Evolutionary conservation across 192 early-diverging fungal species (phyloP).

Genomic region (Helicostylum pulchrum): DNA sequence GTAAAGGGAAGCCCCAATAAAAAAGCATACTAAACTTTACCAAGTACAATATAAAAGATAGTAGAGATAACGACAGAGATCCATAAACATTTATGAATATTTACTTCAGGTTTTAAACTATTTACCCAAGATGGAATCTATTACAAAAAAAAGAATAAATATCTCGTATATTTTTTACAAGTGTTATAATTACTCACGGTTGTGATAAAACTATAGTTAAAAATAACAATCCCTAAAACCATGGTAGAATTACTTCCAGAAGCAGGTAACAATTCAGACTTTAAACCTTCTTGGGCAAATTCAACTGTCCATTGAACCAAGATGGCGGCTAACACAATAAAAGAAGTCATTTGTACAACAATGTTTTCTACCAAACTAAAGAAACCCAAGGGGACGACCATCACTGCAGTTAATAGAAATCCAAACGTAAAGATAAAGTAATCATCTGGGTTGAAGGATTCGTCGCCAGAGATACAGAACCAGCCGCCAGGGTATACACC

Average conservation of each 20-base stretch:
- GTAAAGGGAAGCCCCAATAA: background rate
- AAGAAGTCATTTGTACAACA: constrained; percentile 58
- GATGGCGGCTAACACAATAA: constrained; percentile 48
- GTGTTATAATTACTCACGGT: constrained; percentile 35
- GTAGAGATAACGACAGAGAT: constrained; percentile 47
- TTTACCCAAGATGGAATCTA: constrained; percentile 33
- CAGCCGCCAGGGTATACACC: constrained; percentile 55
- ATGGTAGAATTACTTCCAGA: constrained; percentile 47
- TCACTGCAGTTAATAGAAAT: constrained; percentile 42
- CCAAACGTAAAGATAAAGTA: constrained; percentile 62
- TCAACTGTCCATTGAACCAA: constrained; percentile 59
- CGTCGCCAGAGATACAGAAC: constrained; percentile 55
- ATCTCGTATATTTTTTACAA: background rate
- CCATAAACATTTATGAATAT: constrained; percentile 58
- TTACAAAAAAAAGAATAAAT: background rate
- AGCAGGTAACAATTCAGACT: constrained; percentile 44
- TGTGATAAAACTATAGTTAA: constrained; percentile 69
- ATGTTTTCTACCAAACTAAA: constrained; percentile 70
- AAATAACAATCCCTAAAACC: constrained; percentile 64
- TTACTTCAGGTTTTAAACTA: constrained; percentile 47
- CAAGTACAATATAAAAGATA: constrained; percentile 49
- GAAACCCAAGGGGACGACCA: constrained; percentile 57
- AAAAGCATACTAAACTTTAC: background rate
- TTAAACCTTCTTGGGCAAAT: constrained; percentile 49
- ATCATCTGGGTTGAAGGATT: constrained; percentile 48